Conservation (phyloP, 2,329 filamentous ascomycete species). For the Ascochyta koolunga region DNA sequence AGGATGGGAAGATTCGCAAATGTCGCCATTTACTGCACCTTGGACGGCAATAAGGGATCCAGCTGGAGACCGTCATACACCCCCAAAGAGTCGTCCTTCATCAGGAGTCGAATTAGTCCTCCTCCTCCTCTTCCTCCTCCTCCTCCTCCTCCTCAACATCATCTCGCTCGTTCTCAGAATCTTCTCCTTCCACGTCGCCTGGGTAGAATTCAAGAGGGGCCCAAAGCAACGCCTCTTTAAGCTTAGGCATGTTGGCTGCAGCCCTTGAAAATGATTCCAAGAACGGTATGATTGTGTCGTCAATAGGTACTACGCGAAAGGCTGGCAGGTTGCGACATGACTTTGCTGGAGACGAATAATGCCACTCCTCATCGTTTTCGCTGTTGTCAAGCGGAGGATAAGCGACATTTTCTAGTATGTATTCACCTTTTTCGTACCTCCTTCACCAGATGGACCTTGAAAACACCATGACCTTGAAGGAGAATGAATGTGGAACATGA, state of each 20-base stretch:
- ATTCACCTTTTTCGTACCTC: neutral
- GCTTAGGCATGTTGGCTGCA: constrained; percentile 18
- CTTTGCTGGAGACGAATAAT: neutral
- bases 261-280: constrained; percentile 23
- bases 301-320: constrained; percentile 19
- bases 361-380: neutral
- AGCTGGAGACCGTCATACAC: too few species aligned
- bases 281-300: constrained; percentile 14
- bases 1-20: too few species aligned
- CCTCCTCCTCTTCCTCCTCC: neutral
- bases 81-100: too few species aligned
- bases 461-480: constrained; percentile 28
- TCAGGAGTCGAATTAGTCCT: too few species aligned
- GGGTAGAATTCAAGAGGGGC: constrained; percentile 11
- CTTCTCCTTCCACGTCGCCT: neutral
- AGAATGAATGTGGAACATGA: constrained; percentile 19
- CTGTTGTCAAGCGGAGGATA: constrained; percentile 19
- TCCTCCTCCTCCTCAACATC: neutral
- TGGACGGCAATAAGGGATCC: too few species aligned
- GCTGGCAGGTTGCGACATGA: neutral
- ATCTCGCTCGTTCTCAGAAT: neutral
- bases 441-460: constrained; percentile 21
- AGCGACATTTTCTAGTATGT: neutral
- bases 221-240: constrained; percentile 20
- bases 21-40: too few species aligned